Base-by-base conservation (phyloP, 495 filamentous ascomycete species). In the Penicillium turbatum region DNA sequence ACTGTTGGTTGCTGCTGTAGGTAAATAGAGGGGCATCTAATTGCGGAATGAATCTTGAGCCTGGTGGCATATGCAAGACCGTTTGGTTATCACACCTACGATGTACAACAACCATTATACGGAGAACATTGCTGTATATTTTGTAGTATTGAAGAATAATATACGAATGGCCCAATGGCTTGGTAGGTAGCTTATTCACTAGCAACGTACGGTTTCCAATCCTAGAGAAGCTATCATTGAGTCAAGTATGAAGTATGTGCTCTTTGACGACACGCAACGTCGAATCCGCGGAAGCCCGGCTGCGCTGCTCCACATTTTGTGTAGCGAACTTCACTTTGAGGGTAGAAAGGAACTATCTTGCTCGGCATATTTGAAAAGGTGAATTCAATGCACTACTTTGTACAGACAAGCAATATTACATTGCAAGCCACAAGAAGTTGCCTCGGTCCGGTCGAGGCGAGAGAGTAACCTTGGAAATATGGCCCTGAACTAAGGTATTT, bases 161-260 rank as follows among this genome's bases (percentile, higher is more conserved):
- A n/a, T 24, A 39, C n/a, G 16, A 26, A 16, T 15, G 47, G 31
- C 35, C 47, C 47, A 5, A 3, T 6, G 35, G 35, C 24, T 39
- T 39, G 47, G 45, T 3, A 39, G 47, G 45, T 3, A 39, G 11
- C 9, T 31, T 49, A 40, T 15, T 34, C 47, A 49, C 47, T 49
- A 19, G 27, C 16, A 31, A 46, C 29, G 43, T 16, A 31, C 35
- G 15, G 34, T 38, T 39, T 39, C 13, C 30, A 26, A 24, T 39
- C 34, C n/a, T 21, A 34, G 35, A 11, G 12, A 16, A 37, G 17
- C 9, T 35, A 24, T 30, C 12, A 16, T 29, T 37, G 13, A 27
- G 32, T 21, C 8, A 17, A 26, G 13, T 26, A 9, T 21, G n/a
- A 17, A 26, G 13, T 26, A 9, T 39, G 15, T 46, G 43, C 6